Percentiles rank a stretch among this genome's conserved stretches.
Evolutionary conservation across 176 grass and related monocot genomes (phyloP).

Genomic region (Rhynchospora breviuscula): DNA sequence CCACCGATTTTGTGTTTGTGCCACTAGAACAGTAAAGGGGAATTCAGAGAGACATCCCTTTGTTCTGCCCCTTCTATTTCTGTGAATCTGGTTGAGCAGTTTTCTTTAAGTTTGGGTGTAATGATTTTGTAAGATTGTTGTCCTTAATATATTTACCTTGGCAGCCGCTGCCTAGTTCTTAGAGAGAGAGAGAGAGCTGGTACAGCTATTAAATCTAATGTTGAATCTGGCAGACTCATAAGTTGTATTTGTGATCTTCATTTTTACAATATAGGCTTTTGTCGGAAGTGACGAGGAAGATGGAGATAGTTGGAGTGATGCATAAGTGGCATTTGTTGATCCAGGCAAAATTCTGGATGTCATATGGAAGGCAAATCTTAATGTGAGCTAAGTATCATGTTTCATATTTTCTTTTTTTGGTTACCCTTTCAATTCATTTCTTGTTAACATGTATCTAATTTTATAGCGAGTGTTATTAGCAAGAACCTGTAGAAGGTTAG

Average conservation of each 20-base stretch:
- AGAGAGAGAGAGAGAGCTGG: too few relatives aligned
- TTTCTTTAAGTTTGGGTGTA: too few relatives aligned
- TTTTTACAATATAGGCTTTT: conserved; percentile 46
- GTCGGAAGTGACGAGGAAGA: conserved; percentile 95
- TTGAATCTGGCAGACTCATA: neutral
- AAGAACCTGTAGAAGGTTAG: neutral
- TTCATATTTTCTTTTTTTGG: neutral
- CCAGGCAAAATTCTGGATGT: neutral
- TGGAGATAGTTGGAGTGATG: conserved; percentile 91
- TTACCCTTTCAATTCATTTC: neutral
- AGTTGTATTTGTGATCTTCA: neutral
- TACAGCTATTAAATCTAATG: too few relatives aligned
- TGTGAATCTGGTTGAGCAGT: too few relatives aligned
- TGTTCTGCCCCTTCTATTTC: too few relatives aligned
- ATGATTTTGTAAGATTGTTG: too few relatives aligned
- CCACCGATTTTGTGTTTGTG: neutral
- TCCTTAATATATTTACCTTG: too few relatives aligned
- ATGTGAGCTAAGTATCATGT: conserved; percentile 17
- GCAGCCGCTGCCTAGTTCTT: too few relatives aligned
- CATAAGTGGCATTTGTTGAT: conserved; percentile 19
- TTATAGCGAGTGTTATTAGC: conserved; percentile 1
- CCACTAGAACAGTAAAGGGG: neutral
- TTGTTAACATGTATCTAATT: conserved; percentile 25
- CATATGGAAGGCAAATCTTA: neutral
- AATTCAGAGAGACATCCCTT: too few relatives aligned